Base-by-base conservation (phyloP, 495 filamentous ascomycete species). In the Talaromyces proteolyticus region DNA sequence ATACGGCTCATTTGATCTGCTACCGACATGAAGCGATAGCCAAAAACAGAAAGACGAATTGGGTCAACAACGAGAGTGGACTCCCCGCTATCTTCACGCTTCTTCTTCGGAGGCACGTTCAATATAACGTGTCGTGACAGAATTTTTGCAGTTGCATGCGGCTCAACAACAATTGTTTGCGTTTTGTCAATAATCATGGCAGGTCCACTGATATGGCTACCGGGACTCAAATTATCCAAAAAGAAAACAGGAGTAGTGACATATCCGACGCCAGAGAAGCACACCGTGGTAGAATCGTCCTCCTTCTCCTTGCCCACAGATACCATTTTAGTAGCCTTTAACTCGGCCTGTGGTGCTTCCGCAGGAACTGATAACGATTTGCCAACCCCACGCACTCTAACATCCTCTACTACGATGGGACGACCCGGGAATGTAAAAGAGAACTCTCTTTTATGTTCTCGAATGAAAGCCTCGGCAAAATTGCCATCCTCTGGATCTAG, bases 1-100 rank as follows among this genome's bases (percentile, higher is more conserved):
- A 92, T 91, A 47, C 90, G 75, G 3, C 93, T 93, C 93, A 97
- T 97, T 63, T 96, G 92, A 65, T 98, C 93, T 3, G 93, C 93
- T 60, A 98, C 96, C 11, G 92, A 91, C 93, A 97, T 97, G 71
- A 98, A 98, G 1, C 93, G 76, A 64, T 98, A 91, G 1, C 89
- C 91, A 58, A 98, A 98, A 49, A 98, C 94, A 62, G 84, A 94
- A 8, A 98, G 81, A 67, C 93, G 86, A 64, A 98, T 95, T 0
- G 93, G 92, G 57, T 95, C 71, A 36, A 74, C 57, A n/a, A 89
- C 89, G 0, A 89, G 89, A 2, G 66, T 69, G 73, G 68, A 91
- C 2, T 45, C 43, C 26, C 26, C 43, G 6, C 43, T 26, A 36
- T 16, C 11, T 17, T 53, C 56, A 17, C 55, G 51, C 47, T 64